Evolutionary conservation across 768 basidiomycete species (phyloP).

Genomic region (Boletus subcaerulescens): DNA sequence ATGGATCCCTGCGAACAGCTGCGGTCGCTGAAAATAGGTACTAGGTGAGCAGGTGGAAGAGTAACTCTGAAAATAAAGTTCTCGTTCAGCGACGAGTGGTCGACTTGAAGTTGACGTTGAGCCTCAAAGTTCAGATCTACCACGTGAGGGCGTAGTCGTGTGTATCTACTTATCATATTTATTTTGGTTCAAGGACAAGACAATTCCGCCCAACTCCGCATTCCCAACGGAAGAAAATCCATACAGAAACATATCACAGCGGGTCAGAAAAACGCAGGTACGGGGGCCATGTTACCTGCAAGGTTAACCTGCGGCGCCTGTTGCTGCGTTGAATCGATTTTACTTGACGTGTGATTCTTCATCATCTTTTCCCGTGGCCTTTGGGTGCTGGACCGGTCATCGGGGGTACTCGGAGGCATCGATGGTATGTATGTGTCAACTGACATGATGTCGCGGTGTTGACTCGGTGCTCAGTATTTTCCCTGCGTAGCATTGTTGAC

Average conservation of each 20-base stretch:
- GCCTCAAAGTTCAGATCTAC: conserved; percentile 2
- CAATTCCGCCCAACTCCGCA: background rate
- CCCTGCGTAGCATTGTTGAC: background rate
- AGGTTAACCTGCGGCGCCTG: background rate
- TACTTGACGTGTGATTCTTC: background rate
- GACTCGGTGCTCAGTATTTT: background rate
- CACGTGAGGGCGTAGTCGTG: conserved; percentile 14
- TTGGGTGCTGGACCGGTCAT: background rate
- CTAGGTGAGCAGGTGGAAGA: conserved; percentile 1
- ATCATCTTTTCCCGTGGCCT: background rate
- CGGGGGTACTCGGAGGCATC: conserved; percentile 1
- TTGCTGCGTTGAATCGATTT: background rate
- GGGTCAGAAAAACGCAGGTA: background rate
- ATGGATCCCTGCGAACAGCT: background rate
- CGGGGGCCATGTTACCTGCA: background rate
- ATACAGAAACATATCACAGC: background rate
- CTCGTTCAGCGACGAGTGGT: conserved; percentile 10
- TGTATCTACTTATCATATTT: conserved; percentile 1
- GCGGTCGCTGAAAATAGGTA: conserved; percentile 14
- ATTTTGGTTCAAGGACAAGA: background rate
- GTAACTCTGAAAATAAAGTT: conserved; percentile 10
- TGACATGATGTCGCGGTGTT: conserved; percentile 12
- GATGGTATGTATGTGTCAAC: background rate
- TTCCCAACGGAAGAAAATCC: background rate
- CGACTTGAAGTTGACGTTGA: background rate